Evolutionary conservation across 2,329 filamentous ascomycete genomes (phyloP), one percentile per base, ranked within the genome.

Genomic region (Geosmithia morbida): DNA sequence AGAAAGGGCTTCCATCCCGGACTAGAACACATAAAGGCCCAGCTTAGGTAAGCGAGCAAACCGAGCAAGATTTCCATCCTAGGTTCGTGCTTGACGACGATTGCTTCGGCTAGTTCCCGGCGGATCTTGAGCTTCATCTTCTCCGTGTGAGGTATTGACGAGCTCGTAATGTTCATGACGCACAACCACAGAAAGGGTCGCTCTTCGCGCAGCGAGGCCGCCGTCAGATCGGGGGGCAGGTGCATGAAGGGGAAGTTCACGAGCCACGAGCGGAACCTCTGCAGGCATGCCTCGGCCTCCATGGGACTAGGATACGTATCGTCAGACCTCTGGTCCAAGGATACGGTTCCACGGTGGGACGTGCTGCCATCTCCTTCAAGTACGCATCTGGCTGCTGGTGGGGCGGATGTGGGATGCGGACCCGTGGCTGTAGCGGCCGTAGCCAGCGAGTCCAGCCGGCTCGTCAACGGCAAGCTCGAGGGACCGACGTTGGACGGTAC

Each of bases 41-140:
- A 78, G 30, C 62, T 59, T 19, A 67, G 60, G 47, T 60, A 69
- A 46, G 52, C 62, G 16, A 80, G 54, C 3, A 77, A 49, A 0
- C 74, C 74, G 11, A 72, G 61, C 2, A 80, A 58, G 11, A 78
- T 51, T 51, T 79, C 76, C 40, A 77, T 59, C 44, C 57, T 67
- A 46, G 68, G 66, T 48, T 76, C 71, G n/a, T 65, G 59, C 10
- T 71, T 64, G 13, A 74, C 49, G 7, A 77, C 53, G 22, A 75
- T 58, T 48, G 65, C 66, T n/a, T 67, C 61, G 0, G 70, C 65
- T 14, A 76, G 46, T 22, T 69, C 62, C 43, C 66, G 61, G 41
- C 68, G 68, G 6, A 71, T 59, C 17, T 60, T 63, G 2, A 65
- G 64, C 37, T 62, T 61, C 37, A 73, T 54, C 1, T 58, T 56